These are phyloP conservation scores for Sugiyamaella sp. DNA, from an alignment of 1,139 yeast genomes.

Conservation along the genomic window DNA sequence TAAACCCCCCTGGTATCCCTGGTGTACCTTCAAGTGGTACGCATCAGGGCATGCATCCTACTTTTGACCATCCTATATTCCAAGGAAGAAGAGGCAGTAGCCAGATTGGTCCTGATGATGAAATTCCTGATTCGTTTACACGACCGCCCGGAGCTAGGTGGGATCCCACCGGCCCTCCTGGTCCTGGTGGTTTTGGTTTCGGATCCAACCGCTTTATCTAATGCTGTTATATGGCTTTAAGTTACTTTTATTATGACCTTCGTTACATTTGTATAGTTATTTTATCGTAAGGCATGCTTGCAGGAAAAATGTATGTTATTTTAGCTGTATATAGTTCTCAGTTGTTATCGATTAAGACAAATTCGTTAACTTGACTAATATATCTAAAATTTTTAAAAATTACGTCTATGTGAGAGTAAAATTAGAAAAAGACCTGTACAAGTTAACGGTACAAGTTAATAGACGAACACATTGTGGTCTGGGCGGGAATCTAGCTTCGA, in stretches of 20 bases:
- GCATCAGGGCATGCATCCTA: constrained; percentile 47
- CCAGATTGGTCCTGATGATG: constrained; percentile 25
- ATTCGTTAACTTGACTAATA: no score
- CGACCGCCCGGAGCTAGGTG: constrained; percentile 47
- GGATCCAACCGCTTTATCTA: constrained; percentile 16
- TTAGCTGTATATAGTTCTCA: no score
- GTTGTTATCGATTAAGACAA: no score
- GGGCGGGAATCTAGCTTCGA: no score
- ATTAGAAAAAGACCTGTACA: no score
- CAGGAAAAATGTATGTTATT: no score
- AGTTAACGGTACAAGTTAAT: no score
- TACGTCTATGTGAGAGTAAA: no score
- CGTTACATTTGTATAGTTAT: no score
- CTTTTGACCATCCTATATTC: constrained; percentile 37
- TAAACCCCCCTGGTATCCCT: constrained; percentile 29
- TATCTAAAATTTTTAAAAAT: no score
- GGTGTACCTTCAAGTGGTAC: constrained; percentile 20
- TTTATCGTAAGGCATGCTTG: no score
- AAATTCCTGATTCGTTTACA: constrained; percentile 27
- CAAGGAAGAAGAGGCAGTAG: constrained; percentile 28
- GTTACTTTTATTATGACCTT: not conserved
- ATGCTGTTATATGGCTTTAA: not conserved
- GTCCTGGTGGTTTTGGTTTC: constrained; percentile 13
- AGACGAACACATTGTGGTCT: no score
- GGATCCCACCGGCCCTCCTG: constrained; percentile 39